Conservation (phyloP, 2,329 filamentous ascomycete species). For the Orbilia ellipsospora region DNA sequence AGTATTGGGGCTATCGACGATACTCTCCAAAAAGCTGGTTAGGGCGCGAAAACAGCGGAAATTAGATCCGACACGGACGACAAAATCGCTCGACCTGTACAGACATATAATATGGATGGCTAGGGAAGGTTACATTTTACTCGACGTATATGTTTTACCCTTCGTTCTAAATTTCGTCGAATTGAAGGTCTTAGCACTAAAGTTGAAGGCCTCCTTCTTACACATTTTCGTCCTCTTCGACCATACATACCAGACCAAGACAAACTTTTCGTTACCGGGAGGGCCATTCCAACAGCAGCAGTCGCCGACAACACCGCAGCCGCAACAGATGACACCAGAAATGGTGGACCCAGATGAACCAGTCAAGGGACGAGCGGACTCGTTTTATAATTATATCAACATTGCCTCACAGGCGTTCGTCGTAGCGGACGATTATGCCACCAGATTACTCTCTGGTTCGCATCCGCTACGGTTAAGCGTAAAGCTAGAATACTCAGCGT, state of each 20-base stretch:
- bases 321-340: conserved; percentile 9
- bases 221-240: conserved; percentile 97
- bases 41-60: conserved; percentile 84
- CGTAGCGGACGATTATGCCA: conserved; percentile 79
- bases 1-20: conserved; percentile 87
- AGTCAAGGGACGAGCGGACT: conserved; percentile 45
- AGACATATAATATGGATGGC: conserved; percentile 96
- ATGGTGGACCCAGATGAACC: conserved; percentile 33
- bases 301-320: conserved; percentile 9
- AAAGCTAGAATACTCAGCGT: conserved; percentile 91
- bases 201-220: conserved; percentile 92
- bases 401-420: conserved; percentile 83
- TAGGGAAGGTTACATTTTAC: conserved; percentile 85
- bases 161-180: conserved; percentile 82
- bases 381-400: conserved; percentile 76
- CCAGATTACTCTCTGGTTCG: conserved; percentile 81
- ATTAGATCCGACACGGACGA: conserved; percentile 80
- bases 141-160: conserved; percentile 86
- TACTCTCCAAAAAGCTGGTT: conserved; percentile 84
- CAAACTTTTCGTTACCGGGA: conserved; percentile 62
- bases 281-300: conserved; percentile 33
- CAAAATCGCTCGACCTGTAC: conserved; percentile 83
- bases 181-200: conserved; percentile 88
- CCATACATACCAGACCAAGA: conserved; percentile 62
- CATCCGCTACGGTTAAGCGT: conserved; percentile 90